phyloP scores from a whole-genome alignment of 495 filamentous ascomycete species.

The Clavariopsis aquatica region DNA sequence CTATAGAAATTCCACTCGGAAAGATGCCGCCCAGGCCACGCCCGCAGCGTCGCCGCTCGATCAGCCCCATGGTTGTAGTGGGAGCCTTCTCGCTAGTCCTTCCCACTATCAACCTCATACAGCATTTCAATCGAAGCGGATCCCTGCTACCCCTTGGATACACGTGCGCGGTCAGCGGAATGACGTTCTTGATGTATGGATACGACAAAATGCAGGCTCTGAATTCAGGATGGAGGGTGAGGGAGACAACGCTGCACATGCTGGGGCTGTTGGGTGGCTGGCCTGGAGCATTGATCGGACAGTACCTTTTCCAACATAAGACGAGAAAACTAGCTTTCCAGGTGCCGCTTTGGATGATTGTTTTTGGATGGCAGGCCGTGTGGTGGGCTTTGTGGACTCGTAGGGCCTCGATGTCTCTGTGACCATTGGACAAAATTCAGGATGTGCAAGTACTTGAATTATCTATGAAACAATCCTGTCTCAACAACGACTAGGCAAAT shows the following conservation, averaged over 20 bases:
- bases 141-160: constrained; percentile 7
- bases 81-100: constrained; percentile 15
- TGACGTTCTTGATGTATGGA: constrained; percentile 36
- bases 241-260: constrained; percentile 28
- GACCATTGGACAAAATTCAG: not conserved
- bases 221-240: constrained; percentile 29
- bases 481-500: not conserved
- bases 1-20: not conserved
- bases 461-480: not conserved
- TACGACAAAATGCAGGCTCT: constrained; percentile 33
- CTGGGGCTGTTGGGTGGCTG: constrained; percentile 33
- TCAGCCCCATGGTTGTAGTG: constrained; percentile 10
- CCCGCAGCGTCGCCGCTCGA: constrained; percentile 13
- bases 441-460: not conserved
- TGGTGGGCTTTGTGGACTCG: constrained; percentile 30
- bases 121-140: not conserved
- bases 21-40: constrained; percentile 10
- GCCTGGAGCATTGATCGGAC: constrained; percentile 34
- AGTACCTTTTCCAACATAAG: constrained; percentile 37
- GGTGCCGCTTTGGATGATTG: constrained; percentile 32
- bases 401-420: not conserved
- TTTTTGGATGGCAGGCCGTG: constrained; percentile 25
- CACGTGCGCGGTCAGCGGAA: constrained; percentile 18
- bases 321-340: constrained; percentile 33
- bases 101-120: constrained; percentile 2